Conservation (phyloP, 345 rosid genomes). For the Microcos paniculata region DNA sequence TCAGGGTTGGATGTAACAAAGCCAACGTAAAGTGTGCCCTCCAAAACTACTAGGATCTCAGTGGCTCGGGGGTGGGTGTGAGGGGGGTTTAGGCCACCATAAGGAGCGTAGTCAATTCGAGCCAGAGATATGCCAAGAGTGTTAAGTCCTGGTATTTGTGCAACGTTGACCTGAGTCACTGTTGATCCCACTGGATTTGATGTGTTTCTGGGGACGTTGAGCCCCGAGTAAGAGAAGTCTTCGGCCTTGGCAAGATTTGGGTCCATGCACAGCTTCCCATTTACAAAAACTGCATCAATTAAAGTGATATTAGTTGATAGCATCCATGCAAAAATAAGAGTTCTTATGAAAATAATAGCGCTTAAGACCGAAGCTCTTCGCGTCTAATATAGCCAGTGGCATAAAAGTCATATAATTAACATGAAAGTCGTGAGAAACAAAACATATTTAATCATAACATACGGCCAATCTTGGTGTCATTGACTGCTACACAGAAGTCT, state of each 20-base stretch:
- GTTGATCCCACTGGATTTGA: constrained; percentile 21
- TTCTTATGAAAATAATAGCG: too few relatives aligned
- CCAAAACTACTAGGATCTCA: background rate
- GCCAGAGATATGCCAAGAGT: constrained; percentile 30
- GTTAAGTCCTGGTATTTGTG: constrained; percentile 26
- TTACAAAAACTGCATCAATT: constrained; percentile 31
- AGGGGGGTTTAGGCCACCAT: constrained; percentile 34
- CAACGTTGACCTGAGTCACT: constrained; percentile 14
- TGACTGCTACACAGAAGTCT: constrained; percentile 31
- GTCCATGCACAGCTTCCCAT: constrained; percentile 41
- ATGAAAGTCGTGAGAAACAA: background rate
- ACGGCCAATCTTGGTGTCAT: constrained; percentile 13
- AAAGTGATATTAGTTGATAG: background rate
- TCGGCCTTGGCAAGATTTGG: constrained; percentile 22
- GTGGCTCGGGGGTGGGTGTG: constrained; percentile 36
- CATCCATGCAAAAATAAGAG: background rate
- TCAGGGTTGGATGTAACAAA: constrained; percentile 31
- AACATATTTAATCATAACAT: background rate
- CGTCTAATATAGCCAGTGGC: background rate
- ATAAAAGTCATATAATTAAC: background rate
- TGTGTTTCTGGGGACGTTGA: constrained; percentile 22
- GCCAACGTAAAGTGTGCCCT: constrained; percentile 29
- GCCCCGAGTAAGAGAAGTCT: constrained; percentile 26
- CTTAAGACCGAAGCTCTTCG: background rate
- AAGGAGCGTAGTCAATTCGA: constrained; percentile 24